phyloP scores from a whole-genome alignment of 1,284 basidiomycete genomes.

The Trichosporon faecale region DNA sequence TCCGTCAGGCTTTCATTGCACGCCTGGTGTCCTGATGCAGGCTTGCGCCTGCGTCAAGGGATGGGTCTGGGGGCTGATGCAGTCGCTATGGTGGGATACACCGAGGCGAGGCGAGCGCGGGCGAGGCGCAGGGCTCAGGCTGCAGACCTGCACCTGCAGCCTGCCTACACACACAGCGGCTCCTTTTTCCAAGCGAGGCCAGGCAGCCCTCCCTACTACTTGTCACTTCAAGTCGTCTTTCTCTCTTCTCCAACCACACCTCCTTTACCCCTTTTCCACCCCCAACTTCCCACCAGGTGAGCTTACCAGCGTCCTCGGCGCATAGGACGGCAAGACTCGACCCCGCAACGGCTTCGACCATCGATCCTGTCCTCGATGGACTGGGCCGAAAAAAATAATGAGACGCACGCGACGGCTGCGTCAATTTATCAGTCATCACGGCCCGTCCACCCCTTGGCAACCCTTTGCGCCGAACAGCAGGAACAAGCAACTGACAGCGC shows the following conservation, averaged over 20 bases:
- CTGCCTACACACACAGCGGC: neutral
- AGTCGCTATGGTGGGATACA: neutral
- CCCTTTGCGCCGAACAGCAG: neutral
- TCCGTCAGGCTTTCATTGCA: neutral
- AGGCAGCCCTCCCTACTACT: neutral
- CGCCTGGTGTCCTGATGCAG: neutral
- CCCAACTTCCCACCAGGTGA: slow-evolving; percentile 12
- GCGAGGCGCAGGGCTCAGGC: neutral
- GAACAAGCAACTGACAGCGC: neutral
- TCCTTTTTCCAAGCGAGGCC: slow-evolving; percentile 4
- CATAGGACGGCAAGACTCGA: neutral
- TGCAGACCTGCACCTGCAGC: neutral
- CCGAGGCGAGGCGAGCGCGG: neutral
- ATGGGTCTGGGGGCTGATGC: slow-evolving; percentile 1
- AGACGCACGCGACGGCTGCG: neutral
- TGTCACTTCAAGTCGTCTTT: neutral
- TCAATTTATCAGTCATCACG: neutral
- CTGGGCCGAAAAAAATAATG: neutral
- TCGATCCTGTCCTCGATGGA: neutral
- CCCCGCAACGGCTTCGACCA: neutral
- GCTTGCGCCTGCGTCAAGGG: neutral
- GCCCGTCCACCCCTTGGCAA: neutral
- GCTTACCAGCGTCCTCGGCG: neutral
- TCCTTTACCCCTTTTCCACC: neutral
- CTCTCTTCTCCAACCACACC: neutral